These are phyloP conservation scores for Martensiomyces pterosporus DNA, from an alignment of 192 early-diverging fungal species.

Conservation along the genomic window DNA sequence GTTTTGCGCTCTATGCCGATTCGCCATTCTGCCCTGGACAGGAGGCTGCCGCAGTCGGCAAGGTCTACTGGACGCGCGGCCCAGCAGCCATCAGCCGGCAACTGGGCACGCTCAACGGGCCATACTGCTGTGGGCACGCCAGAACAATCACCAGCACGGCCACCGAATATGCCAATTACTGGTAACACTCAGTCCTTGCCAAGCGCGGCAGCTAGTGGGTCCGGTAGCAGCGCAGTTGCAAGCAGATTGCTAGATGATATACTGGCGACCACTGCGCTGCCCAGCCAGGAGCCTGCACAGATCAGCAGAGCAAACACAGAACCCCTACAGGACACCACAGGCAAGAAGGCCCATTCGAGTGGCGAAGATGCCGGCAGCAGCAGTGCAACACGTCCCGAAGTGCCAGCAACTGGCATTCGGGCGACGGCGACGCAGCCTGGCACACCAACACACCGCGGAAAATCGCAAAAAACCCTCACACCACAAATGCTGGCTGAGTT, in stretches of 20 bases:
- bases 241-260: too few relatives aligned
- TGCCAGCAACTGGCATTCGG: neutral
- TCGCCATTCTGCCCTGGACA: conserved; percentile 9
- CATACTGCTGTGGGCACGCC: conserved; percentile 39
- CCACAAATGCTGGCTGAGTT: conserved; percentile 44
- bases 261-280: too few relatives aligned
- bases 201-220: too few relatives aligned
- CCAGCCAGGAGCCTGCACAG: too few relatives aligned
- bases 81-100: conserved; percentile 4
- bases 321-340: conserved; percentile 24
- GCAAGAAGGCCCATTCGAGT: too few relatives aligned
- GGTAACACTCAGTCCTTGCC: too few relatives aligned
- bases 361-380: too few relatives aligned
- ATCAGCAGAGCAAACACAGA: conserved; percentile 36
- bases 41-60: neutral
- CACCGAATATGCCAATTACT: neutral
- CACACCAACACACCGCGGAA: conserved; percentile 25
- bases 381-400: neutral
- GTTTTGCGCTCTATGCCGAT: conserved; percentile 1
- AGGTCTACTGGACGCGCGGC: neutral
- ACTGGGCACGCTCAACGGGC: conserved; percentile 19
- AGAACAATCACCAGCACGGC: conserved; percentile 15
- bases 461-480: conserved; percentile 42
- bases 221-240: too few relatives aligned
- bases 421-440: conserved; percentile 21